Conservation (phyloP, 805 yeast species). For the Lipomyces chichibuensis region DNA sequence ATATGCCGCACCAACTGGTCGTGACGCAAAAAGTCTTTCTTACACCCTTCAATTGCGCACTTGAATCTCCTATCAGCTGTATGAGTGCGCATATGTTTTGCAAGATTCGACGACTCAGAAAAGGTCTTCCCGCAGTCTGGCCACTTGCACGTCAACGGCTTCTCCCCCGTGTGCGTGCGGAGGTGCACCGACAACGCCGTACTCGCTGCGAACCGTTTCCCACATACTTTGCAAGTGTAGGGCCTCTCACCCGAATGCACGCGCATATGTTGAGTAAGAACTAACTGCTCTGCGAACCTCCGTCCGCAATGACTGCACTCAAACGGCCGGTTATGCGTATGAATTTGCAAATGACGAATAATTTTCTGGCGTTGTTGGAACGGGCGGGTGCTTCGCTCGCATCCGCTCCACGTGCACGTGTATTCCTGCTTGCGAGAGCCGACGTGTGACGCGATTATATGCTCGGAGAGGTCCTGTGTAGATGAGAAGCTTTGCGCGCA, state of each 20-base stretch:
- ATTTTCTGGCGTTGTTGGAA: conserved; percentile 86
- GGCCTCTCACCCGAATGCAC: conserved; percentile 92
- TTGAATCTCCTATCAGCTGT: conserved; percentile 38
- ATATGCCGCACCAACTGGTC: conserved; percentile 40
- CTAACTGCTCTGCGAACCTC: conserved; percentile 73
- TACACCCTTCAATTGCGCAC: conserved; percentile 38
- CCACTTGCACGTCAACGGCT: conserved; percentile 77
- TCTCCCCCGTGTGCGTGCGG: conserved; percentile 87
- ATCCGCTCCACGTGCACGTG: conserved; percentile 75
- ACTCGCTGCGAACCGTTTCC: conserved; percentile 77
- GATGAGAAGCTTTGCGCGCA: conserved; percentile 58
- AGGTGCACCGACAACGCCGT: conserved; percentile 81
- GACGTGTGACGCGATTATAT: conserved; percentile 68
- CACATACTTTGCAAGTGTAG: conserved; percentile 70
- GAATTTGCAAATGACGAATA: conserved; percentile 82
- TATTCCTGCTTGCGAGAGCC: conserved; percentile 73
- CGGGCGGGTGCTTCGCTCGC: conserved; percentile 62
- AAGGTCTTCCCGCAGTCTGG: conserved; percentile 83
- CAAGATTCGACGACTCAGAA: conserved; percentile 84
- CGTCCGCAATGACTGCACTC: conserved; percentile 70
- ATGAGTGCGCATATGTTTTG: conserved; percentile 86
- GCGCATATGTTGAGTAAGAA: conserved; percentile 78
- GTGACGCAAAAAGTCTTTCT: conserved; percentile 36
- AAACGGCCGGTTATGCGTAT: conserved; percentile 82
- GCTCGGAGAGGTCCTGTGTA: conserved; percentile 69